Percentiles rank a stretch among this genome's conserved stretches.
Evolutionary conservation across 768 basidiomycete species (phyloP).

Genomic region (Mycena rosella): DNA sequence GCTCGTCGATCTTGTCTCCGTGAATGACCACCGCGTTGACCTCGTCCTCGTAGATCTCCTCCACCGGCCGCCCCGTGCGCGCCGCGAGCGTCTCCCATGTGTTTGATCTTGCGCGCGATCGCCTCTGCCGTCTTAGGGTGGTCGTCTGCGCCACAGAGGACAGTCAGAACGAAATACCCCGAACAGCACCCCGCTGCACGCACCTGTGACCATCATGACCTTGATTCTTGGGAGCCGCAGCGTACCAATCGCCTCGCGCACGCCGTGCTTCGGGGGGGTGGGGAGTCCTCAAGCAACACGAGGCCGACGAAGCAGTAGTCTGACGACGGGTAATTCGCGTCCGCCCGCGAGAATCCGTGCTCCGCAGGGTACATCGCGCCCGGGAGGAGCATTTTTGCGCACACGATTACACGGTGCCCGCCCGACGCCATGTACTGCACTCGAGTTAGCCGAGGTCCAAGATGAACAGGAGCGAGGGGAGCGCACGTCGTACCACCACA

Average conservation of each 20-base stretch:
- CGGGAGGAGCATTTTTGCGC: slow-evolving; percentile 70
- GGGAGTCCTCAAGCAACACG: slow-evolving; percentile 76
- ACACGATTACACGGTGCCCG: slow-evolving; percentile 81
- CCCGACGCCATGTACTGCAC: slow-evolving; percentile 80
- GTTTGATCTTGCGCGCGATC: slow-evolving; percentile 81
- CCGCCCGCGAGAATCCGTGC: slow-evolving; percentile 67
- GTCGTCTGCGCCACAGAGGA: slow-evolving; percentile 56
- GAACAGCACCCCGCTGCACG: slow-evolving; percentile 18
- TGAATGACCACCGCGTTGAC: slow-evolving; percentile 75
- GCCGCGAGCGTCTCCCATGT: slow-evolving; percentile 70
- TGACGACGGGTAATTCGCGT: slow-evolving; percentile 63
- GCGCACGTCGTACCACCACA: slow-evolving; percentile 76
- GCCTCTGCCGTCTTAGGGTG: slow-evolving; percentile 83
- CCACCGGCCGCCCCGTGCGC: slow-evolving; percentile 65
- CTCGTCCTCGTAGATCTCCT: slow-evolving; percentile 78
- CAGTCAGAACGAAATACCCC: background rate
- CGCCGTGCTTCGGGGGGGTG: slow-evolving; percentile 80
- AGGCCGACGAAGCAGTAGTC: slow-evolving; percentile 76
- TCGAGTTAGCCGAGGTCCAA: background rate
- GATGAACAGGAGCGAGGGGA: background rate
- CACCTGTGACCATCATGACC: slow-evolving; percentile 83
- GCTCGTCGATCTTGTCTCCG: slow-evolving; percentile 73
- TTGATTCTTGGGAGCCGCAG: slow-evolving; percentile 79
- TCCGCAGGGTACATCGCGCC: slow-evolving; percentile 59
- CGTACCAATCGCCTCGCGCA: slow-evolving; percentile 78